Evolutionary conservation across 306 rosid species (phyloP).

Genomic region (Medicago lupulina): DNA sequence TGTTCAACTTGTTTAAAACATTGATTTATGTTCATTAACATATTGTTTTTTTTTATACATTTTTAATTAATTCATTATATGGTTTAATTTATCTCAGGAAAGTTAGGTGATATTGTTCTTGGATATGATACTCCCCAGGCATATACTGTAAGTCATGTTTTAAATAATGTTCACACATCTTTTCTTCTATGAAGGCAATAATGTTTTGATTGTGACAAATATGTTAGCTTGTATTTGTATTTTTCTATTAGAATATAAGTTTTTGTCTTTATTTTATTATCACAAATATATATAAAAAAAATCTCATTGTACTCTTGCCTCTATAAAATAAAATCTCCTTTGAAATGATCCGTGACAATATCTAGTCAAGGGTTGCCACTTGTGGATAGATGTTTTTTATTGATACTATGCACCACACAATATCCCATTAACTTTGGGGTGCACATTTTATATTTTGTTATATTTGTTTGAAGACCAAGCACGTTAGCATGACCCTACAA

Average conservation of each 20-base stretch:
- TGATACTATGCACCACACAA: no score
- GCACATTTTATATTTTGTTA: no score
- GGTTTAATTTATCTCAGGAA: constrained; percentile 51
- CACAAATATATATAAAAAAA: no score
- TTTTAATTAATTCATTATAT: constrained; percentile 6
- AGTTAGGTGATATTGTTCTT: constrained; percentile 74
- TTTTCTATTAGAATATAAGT: neutral
- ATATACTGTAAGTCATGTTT: constrained; percentile 52
- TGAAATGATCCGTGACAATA: neutral
- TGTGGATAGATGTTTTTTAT: neutral
- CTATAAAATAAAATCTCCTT: no score
- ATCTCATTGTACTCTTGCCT: no score
- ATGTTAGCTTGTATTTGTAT: neutral
- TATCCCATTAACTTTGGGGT: no score
- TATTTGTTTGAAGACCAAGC: no score
- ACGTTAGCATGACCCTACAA: no score
- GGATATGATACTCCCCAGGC: constrained; percentile 66
- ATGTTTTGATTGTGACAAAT: neutral
- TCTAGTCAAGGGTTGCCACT: neutral
- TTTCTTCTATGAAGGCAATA: neutral
- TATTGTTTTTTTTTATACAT: neutral
- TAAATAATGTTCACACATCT: neutral
- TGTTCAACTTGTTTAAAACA: neutral
- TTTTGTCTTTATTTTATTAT: no score
- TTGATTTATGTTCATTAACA: neutral